A percentile compares a stretch with the other conserved stretches of the same genome.
phyloP scores from a whole-genome alignment of 2,329 filamentous ascomycete species.

The Aspergillus versicolor region DNA sequence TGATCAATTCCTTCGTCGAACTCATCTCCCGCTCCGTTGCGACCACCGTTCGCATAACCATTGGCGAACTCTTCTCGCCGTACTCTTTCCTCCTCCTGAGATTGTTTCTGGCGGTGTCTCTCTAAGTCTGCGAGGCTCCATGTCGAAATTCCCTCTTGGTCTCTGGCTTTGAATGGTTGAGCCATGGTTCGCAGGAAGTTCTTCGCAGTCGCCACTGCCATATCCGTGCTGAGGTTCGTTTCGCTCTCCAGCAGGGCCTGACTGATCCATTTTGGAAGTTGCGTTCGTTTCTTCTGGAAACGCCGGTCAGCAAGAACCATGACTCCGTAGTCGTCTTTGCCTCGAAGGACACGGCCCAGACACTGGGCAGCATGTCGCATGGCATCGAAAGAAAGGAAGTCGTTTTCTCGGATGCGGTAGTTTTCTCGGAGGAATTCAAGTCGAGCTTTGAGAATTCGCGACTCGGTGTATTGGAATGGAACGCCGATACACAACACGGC shows the following conservation, averaged over 20 bases:
- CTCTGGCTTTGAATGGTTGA: slow-evolving; percentile 76
- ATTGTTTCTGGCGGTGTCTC: slow-evolving; percentile 66
- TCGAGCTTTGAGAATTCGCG: slow-evolving; percentile 89
- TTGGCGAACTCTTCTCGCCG: slow-evolving; percentile 51
- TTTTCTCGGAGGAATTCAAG: slow-evolving; percentile 96
- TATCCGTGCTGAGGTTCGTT: slow-evolving; percentile 89
- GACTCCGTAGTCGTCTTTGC: slow-evolving; percentile 99
- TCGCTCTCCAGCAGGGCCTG: slow-evolving; percentile 83
- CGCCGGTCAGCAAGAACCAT: slow-evolving; percentile 96
- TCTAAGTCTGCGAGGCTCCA: slow-evolving; percentile 82
- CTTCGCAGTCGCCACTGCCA: slow-evolving; percentile 86
- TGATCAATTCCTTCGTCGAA: slow-evolving; percentile 46
- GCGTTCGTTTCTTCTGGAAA: slow-evolving; percentile 85
- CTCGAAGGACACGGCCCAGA: slow-evolving; percentile 86
- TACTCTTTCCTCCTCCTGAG: slow-evolving; percentile 67
- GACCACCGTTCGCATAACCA: slow-evolving; percentile 26
- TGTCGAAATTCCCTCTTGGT: slow-evolving; percentile 90
- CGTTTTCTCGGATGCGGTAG: slow-evolving; percentile 93
- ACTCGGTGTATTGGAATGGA: slow-evolving; percentile 98
- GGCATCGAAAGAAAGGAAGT: slow-evolving; percentile 97
- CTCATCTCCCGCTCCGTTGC: slow-evolving; percentile 30
- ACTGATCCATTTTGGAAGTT: slow-evolving; percentile 96
- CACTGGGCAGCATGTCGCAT: slow-evolving; percentile 99
- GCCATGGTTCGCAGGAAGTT: slow-evolving; percentile 90
- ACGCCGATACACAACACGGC: slow-evolving; percentile 96